Conservation (phyloP, 768 basidiomycete species). For the Mycena epipterygia region DNA sequence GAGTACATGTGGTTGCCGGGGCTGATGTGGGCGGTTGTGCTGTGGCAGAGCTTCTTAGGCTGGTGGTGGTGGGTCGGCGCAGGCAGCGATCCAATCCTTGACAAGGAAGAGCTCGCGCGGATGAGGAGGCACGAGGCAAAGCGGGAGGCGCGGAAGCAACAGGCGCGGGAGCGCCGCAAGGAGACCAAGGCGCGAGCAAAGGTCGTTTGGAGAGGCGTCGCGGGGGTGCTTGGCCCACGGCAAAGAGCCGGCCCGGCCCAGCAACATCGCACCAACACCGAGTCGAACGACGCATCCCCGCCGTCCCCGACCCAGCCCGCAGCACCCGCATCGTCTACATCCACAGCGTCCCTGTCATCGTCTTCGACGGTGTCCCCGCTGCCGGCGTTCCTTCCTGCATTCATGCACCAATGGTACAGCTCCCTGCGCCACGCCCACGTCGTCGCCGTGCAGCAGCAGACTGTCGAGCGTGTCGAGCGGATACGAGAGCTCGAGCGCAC, state of each 20-base stretch:
- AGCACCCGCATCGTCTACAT: constrained; percentile 22
- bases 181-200: constrained; percentile 67
- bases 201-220: constrained; percentile 70
- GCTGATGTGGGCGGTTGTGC: constrained; percentile 89
- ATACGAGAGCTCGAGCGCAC: constrained; percentile 71
- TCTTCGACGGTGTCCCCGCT: constrained; percentile 38
- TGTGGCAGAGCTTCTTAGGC: constrained; percentile 97
- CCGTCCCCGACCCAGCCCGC: constrained; percentile 21
- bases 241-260: constrained; percentile 1
- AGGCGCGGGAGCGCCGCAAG: constrained; percentile 61
- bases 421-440: constrained; percentile 79
- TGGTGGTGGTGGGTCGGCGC: constrained; percentile 99
- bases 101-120: constrained; percentile 75
- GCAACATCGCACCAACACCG: background rate
- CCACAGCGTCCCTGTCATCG: constrained; percentile 32
- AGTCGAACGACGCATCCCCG: constrained; percentile 6
- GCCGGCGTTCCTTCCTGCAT: constrained; percentile 53
- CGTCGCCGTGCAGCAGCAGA: constrained; percentile 78
- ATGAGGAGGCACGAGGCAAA: constrained; percentile 68
- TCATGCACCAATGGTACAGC: constrained; percentile 68
- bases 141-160: constrained; percentile 60
- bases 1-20: constrained; percentile 94
- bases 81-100: constrained; percentile 77
- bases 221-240: constrained; percentile 58
- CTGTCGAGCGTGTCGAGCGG: constrained; percentile 74